Base-by-base conservation (phyloP, 768 basidiomycete genomes). In the Trametes cinnabarina region DNA sequence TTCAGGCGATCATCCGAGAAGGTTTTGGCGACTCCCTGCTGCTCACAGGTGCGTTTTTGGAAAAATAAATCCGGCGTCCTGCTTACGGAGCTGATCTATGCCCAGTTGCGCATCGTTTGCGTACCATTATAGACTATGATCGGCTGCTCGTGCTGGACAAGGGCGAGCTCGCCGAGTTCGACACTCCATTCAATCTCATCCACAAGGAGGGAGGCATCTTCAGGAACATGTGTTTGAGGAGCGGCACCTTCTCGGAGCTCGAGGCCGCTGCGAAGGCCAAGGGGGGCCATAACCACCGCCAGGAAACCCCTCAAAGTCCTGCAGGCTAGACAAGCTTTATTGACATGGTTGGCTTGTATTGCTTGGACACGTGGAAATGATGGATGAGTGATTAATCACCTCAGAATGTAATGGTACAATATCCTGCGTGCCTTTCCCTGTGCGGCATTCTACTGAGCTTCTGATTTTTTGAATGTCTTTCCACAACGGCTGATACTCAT, bases 1-100 rank as follows among this genome's bases (percentile, higher is more conserved):
- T 96, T 54, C 94, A 96, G 69, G 77, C 82, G 28, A 88, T 93
- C 1, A 94, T 97, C 46, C 78, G 93, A 5, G 86, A 89, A 63
- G 91, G 95, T 65, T 96, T 96, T 68, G 82, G 77, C 6, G 79
- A 84, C 41, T 88, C 86, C 8, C 73, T 93, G 40, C 70, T 94
- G 42, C 69, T 94, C 48, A 92, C 89, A 4, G 81, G 88, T 88
- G 63, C 11, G 82, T 74, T 15, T 14, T 19, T 28, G 19, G n/a
- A n/a, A n/a, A n/a, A n/a, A n/a, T 15, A 22, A 15, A 11, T 60
- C 28, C 37, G 11, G 47, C 20, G 20, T 15, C 11, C 37, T n/a
- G 67, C 44, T 58, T 47, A 47, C 58, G n/a, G n/a, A n/a, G n/a
- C n/a, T n/a, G n/a, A 19, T 5, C 19, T 5, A 60, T 68, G 48